A percentile compares a stretch with the other conserved stretches of the same genome.
Conservation (phyloP, 148 eudicot species). For the Vaccinium macrocarpon region DNA sequence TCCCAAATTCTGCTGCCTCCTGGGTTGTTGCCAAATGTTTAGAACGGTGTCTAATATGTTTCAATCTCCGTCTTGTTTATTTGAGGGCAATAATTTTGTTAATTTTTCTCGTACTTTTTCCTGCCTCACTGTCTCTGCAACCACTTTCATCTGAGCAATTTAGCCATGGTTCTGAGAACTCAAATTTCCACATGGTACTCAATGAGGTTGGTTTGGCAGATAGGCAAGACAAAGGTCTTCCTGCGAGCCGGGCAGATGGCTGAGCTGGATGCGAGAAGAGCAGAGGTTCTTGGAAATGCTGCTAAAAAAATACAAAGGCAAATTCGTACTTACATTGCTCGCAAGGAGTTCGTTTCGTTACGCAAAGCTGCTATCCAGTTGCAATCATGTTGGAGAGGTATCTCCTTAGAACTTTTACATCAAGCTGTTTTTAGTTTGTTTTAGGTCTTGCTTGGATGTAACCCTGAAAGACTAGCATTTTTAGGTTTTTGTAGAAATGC, state of each 20-base stretch:
- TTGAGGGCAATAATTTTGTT: not conserved
- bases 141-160: not conserved
- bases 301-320: constrained; percentile 87
- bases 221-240: constrained; percentile 95
- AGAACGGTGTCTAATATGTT: not conserved
- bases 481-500: not conserved
- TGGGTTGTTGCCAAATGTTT: not conserved
- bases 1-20: constrained; percentile 11
- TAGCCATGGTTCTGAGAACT: not conserved
- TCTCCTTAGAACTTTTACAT: not conserved
- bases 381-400: constrained; percentile 97
- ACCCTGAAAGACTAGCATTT: not conserved
- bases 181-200: not conserved
- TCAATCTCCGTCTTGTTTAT: not conserved
- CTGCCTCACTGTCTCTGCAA: not conserved
- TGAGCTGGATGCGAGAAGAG: constrained; percentile 89
- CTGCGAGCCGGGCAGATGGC: constrained; percentile 99
- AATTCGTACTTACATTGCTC: constrained; percentile 82
- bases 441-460: not conserved
- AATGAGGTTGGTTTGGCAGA: constrained; percentile 46
- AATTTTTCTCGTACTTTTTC: not conserved
- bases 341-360: constrained; percentile 62
- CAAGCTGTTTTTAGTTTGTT: not conserved
- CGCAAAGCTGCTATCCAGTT: constrained; percentile 78
- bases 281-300: constrained; percentile 89